These are phyloP conservation scores for Danielia oregonensis DNA, from an alignment of 805 yeast genomes.

Conservation along the genomic window DNA sequence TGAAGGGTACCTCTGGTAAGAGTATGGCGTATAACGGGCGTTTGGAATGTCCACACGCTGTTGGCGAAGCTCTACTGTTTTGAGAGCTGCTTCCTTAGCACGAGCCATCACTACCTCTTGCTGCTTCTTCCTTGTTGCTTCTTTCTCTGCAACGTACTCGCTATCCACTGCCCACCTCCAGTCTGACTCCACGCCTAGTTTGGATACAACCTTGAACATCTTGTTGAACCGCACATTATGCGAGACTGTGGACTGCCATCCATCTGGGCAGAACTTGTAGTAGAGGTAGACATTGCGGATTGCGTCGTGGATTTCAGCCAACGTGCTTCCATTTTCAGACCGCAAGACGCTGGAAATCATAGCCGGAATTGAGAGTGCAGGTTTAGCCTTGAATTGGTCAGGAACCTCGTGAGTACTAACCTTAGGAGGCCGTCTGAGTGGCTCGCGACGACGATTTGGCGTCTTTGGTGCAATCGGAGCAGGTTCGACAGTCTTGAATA, in stretches of 20 bases:
- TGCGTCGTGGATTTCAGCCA: slow-evolving; percentile 72
- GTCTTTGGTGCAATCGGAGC: slow-evolving; percentile 28
- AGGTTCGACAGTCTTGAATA: slow-evolving; percentile 31
- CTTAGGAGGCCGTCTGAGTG: slow-evolving; percentile 43
- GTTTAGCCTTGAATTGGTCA: slow-evolving; percentile 79
- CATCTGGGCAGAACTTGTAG: slow-evolving; percentile 90
- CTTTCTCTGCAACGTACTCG: slow-evolving; percentile 77
- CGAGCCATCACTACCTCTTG: slow-evolving; percentile 60
- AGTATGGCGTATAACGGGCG: neutral
- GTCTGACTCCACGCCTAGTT: slow-evolving; percentile 72
- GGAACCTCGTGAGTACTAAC: slow-evolving; percentile 83
- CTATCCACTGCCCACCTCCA: slow-evolving; percentile 95
- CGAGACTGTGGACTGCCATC: slow-evolving; percentile 94
- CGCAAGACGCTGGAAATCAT: slow-evolving; percentile 77
- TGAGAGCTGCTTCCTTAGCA: slow-evolving; percentile 53
- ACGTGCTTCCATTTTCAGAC: slow-evolving; percentile 54
- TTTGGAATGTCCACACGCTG: slow-evolving; percentile 22
- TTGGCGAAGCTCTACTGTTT: slow-evolving; percentile 47
- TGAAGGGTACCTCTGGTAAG: neutral
- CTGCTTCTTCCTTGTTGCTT: slow-evolving; percentile 56
- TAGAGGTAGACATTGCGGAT: slow-evolving; percentile 88
- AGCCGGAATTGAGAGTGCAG: slow-evolving; percentile 74
- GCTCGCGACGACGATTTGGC: slow-evolving; percentile 31
- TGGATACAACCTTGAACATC: slow-evolving; percentile 67
- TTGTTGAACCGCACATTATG: slow-evolving; percentile 86